Evolutionary conservation across 257 asterid genomes (phyloP).

Genomic region (Osmanthus fragrans): DNA sequence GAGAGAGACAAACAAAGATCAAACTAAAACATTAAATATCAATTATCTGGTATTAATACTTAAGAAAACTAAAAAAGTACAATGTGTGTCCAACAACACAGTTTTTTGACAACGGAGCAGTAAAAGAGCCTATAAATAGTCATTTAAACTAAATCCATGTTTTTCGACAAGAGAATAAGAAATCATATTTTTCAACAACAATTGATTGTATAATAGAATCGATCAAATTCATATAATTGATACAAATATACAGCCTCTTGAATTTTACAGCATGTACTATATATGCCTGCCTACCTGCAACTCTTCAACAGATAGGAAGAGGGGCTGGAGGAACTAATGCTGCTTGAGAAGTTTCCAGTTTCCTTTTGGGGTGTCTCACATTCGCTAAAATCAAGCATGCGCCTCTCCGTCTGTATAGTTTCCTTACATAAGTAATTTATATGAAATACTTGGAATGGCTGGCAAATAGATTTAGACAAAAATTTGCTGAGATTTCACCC

Average conservation of each 20-base stretch:
- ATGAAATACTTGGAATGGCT: background rate
- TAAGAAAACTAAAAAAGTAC: background rate
- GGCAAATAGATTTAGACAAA: background rate
- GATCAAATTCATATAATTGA: slow-evolving; percentile 10
- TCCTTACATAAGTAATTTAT: background rate
- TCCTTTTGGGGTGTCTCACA: slow-evolving; percentile 76
- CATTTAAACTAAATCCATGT: background rate
- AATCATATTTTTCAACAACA: background rate
- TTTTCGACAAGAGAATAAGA: background rate
- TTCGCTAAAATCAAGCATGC: slow-evolving; percentile 81
- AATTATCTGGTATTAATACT: background rate
- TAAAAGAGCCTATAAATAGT: background rate
- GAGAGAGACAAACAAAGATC: background rate
- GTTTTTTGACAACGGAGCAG: background rate
- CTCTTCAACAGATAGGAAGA: slow-evolving; percentile 74
- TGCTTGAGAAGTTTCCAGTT: slow-evolving; percentile 37
- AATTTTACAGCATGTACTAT: slow-evolving; percentile 9
- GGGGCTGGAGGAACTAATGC: slow-evolving; percentile 51
- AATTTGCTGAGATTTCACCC: background rate
- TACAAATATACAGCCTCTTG: slow-evolving; percentile 11
- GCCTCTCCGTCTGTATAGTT: slow-evolving; percentile 63
- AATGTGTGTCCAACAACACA: background rate
- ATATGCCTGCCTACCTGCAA: slow-evolving; percentile 48
- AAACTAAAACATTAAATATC: background rate
- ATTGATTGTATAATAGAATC: background rate